These are phyloP conservation scores for Isoetes taiwanensis DNA, from an alignment of 75 land plant species.

Conservation along the genomic window DNA sequence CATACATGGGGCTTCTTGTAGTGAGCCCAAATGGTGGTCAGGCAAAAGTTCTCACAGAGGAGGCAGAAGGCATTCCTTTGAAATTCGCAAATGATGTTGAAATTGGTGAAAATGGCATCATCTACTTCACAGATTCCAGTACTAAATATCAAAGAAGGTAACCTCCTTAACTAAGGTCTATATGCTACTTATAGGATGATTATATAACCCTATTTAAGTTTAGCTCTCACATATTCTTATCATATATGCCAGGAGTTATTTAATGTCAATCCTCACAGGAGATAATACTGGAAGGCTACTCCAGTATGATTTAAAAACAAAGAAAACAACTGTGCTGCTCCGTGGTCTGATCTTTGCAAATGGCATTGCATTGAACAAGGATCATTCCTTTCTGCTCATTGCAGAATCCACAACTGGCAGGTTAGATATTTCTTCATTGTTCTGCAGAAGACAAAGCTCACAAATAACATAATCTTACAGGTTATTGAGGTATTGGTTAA, in stretches of 20 bases:
- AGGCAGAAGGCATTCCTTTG: constrained; percentile 40
- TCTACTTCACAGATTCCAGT: constrained; percentile 77
- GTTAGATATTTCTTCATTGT: not conserved
- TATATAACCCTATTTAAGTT: not conserved
- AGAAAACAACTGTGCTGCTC: constrained; percentile 10
- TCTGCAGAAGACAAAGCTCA: not conserved
- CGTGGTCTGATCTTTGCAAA: not conserved
- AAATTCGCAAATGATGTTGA: constrained; percentile 71
- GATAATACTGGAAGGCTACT: constrained; percentile 54
- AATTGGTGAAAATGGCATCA: constrained; percentile 50
- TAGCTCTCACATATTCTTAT: not conserved
- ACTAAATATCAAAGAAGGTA: constrained; percentile 50
- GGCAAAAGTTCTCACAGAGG: constrained; percentile 42
- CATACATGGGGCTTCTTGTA: constrained; percentile 49
- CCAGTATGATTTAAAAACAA: constrained; percentile 32
- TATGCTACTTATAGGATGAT: too few relatives aligned
- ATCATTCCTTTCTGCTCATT: not conserved
- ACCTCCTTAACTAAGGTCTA: too few relatives aligned
- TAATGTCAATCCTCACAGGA: constrained; percentile 24
- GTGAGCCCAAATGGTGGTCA: constrained; percentile 59
- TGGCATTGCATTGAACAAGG: not conserved
- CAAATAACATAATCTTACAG: constrained; percentile 20
- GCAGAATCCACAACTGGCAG: not conserved
- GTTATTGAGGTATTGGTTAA: constrained; percentile 34
- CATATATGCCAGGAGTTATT: constrained; percentile 25